Percentiles rank a stretch among this genome's conserved stretches.
Evolutionary conservation across 805 yeast genomes (phyloP).

Genomic region (Starmerella sp.): DNA sequence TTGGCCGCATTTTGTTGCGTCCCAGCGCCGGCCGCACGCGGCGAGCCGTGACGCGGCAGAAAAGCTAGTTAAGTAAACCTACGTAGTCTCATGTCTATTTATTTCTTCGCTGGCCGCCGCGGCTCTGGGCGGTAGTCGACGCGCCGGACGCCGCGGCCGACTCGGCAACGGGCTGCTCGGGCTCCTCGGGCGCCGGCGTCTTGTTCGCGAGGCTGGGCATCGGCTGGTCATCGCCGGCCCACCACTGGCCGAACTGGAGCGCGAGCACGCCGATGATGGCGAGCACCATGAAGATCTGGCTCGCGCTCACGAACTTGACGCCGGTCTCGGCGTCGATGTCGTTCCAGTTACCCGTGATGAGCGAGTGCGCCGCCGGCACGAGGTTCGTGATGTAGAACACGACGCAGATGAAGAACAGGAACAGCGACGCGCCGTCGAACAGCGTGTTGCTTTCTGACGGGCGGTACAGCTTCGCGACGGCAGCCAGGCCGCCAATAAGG

Average conservation of each 20-base stretch:
- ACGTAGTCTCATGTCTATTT: not conserved
- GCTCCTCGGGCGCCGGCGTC: not conserved
- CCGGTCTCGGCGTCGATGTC: conserved; percentile 83
- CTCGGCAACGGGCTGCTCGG: conserved; percentile 2
- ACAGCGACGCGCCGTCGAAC: conserved; percentile 82
- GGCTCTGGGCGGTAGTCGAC: not conserved
- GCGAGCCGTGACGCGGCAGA: not conserved
- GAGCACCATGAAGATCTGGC: conserved; percentile 62
- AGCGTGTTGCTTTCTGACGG: conserved; percentile 76
- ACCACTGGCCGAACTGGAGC: conserved; percentile 81
- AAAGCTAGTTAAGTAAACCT: not conserved
- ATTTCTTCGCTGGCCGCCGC: not conserved
- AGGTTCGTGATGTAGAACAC: conserved; percentile 80
- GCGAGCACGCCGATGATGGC: conserved; percentile 67
- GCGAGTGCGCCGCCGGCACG: conserved; percentile 63
- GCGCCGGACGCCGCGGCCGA: conserved; percentile 10
- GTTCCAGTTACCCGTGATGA: conserved; percentile 75
- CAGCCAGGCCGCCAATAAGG: conserved; percentile 58
- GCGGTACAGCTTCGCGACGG: conserved; percentile 66
- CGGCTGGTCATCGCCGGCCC: conserved; percentile 37
- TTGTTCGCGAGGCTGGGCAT: conserved; percentile 17
- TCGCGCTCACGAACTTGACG: conserved; percentile 82
- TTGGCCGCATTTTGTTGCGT: no score
- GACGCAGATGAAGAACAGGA: conserved; percentile 57
- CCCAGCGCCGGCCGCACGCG: no score